Evolutionary conservation across 2,329 filamentous ascomycete genomes (phyloP).

Genomic region (Chaetomiaceae sp.): DNA sequence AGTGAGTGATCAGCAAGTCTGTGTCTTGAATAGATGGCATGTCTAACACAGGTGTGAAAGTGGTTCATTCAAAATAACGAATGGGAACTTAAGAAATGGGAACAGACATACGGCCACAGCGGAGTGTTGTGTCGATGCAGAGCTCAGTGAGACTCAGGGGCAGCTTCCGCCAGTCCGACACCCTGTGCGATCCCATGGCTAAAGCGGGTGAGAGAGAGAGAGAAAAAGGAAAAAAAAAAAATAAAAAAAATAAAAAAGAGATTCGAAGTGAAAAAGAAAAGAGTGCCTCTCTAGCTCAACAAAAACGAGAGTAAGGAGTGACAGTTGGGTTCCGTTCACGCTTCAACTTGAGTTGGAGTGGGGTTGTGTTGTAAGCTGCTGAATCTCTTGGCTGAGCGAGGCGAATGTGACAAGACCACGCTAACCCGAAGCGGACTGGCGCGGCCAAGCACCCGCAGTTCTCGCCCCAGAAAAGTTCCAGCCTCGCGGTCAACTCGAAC

Average conservation of each 20-base stretch:
- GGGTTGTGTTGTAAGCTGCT: neutral
- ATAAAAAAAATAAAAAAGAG: neutral
- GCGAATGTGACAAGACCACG: neutral
- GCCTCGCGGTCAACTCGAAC: conserved; percentile 33
- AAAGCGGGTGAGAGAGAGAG: too few relatives aligned
- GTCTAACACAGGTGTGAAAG: too few relatives aligned
- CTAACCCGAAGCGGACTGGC: conserved; percentile 31
- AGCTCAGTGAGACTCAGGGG: conserved; percentile 79
- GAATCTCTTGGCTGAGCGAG: neutral
- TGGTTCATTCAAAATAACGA: neutral
- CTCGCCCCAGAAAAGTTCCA: conserved; percentile 41
- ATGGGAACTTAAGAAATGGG: neutral
- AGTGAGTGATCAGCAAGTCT: neutral
- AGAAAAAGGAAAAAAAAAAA: neutral
- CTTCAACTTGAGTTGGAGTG: neutral
- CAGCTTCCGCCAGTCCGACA: conserved; percentile 82
- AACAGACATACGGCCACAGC: conserved; percentile 62
- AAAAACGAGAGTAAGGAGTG: too few relatives aligned
- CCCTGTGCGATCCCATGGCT: conserved; percentile 31
- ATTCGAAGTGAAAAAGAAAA: neutral
- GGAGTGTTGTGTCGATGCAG: conserved; percentile 88
- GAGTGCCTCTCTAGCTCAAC: too few relatives aligned
- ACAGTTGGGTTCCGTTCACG: too few relatives aligned
- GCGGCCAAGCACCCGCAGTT: conserved; percentile 18
- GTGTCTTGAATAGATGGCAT: neutral